These are phyloP conservation scores for Leccinum imitatum DNA, from an alignment of 768 basidiomycete species.

Conservation along the genomic window DNA sequence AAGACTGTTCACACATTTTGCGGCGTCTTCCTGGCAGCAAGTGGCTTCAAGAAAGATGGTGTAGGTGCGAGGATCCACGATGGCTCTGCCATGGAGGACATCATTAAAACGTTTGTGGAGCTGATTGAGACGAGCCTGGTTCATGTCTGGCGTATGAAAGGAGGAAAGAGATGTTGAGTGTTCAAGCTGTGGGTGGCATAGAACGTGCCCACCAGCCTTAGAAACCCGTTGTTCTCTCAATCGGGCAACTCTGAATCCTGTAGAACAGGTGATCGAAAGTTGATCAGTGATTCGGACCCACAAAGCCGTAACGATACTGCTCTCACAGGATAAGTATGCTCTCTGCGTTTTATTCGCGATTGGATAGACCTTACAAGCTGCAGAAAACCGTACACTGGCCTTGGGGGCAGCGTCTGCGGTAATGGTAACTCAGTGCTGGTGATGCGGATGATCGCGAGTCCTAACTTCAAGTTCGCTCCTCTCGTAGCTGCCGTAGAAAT, in stretches of 20 bases:
- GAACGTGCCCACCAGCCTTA: not conserved
- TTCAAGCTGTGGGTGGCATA: not conserved
- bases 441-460: not conserved
- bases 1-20: slow-evolving; percentile 39
- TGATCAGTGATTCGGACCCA: not conserved
- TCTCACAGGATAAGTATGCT: not conserved
- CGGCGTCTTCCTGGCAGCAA: slow-evolving; percentile 40
- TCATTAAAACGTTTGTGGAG: slow-evolving; percentile 38
- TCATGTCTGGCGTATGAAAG: slow-evolving; percentile 9
- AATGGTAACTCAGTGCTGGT: no score
- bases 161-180: not conserved
- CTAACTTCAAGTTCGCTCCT: not conserved
- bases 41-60: slow-evolving; percentile 48
- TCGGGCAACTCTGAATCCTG: not conserved
- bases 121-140: slow-evolving; percentile 15
- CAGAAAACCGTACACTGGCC: not conserved
- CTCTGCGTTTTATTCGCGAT: not conserved
- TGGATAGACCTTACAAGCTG: not conserved
- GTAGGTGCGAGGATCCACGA: slow-evolving; percentile 23
- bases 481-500: not conserved
- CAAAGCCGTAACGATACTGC: not conserved
- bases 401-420: not conserved
- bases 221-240: not conserved
- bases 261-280: no score
- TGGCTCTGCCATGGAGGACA: slow-evolving; percentile 32